A percentile compares a stretch with the other conserved stretches of the same genome.
These are phyloP conservation scores for Cladophialophora bantiana DNA, from an alignment of 2,329 filamentous ascomycete genomes.

Conservation along the genomic window DNA sequence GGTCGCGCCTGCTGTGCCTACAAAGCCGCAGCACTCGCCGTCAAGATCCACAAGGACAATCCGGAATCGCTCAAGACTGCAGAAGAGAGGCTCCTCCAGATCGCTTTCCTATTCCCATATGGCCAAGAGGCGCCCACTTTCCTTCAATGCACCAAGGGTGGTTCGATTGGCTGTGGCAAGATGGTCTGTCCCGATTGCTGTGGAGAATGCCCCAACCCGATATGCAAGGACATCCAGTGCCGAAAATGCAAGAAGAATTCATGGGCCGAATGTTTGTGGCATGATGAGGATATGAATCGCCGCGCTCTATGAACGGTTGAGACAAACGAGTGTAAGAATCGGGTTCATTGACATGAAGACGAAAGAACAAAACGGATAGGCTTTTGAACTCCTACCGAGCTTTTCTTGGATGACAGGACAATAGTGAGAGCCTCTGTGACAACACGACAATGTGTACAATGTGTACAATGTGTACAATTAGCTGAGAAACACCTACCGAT, in stretches of 20 bases:
- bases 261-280: slow-evolving; percentile 47
- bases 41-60: slow-evolving; percentile 33
- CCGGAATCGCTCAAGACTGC: slow-evolving; percentile 29
- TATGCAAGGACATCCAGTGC: slow-evolving; percentile 47
- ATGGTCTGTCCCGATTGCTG: slow-evolving; percentile 48
- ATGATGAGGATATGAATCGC: slow-evolving; percentile 37
- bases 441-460: neutral
- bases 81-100: slow-evolving; percentile 37
- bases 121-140: slow-evolving; percentile 46
- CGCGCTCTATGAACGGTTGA: slow-evolving; percentile 17
- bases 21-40: slow-evolving; percentile 35
- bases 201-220: slow-evolving; percentile 45
- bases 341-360: neutral
- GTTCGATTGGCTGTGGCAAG: slow-evolving; percentile 43
- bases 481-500: neutral
- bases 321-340: neutral
- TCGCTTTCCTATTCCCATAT: slow-evolving; percentile 39
- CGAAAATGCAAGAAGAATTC: slow-evolving; percentile 47
- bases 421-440: neutral
- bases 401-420: slow-evolving; percentile 15
- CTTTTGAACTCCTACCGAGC: neutral
- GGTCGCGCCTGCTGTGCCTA: slow-evolving; percentile 46
- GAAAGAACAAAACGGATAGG: neutral
- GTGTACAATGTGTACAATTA: neutral
- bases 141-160: slow-evolving; percentile 43